A percentile compares a stretch with the other conserved stretches of the same genome.
These are phyloP conservation scores for Dissophora ornata DNA, from an alignment of 192 early-diverging fungal species.

Conservation along the genomic window DNA sequence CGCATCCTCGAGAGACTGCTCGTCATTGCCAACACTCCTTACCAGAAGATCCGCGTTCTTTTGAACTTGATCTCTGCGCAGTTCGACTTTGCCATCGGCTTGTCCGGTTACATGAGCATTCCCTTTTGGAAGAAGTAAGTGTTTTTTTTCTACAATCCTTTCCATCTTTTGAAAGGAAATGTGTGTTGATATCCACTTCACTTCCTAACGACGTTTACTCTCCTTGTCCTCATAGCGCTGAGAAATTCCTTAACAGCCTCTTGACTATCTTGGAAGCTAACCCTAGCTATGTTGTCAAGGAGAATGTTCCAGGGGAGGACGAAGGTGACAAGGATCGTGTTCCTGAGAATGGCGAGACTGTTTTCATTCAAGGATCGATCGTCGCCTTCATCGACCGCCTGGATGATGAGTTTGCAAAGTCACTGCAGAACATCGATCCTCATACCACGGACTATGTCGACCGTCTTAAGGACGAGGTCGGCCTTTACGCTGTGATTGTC, in stretches of 20 bases:
- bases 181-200: background rate
- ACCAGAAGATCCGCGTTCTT: slow-evolving; percentile 86
- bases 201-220: too few relatives aligned
- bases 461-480: slow-evolving; percentile 90
- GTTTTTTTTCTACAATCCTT: background rate
- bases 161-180: background rate
- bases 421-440: slow-evolving; percentile 96
- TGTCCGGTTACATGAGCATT: slow-evolving; percentile 76
- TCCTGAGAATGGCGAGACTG: slow-evolving; percentile 61
- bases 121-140: slow-evolving; percentile 82
- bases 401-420: slow-evolving; percentile 97
- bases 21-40: slow-evolving; percentile 70
- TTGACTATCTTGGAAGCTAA: slow-evolving; percentile 83
- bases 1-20: slow-evolving; percentile 74
- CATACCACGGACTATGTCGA: slow-evolving; percentile 97
- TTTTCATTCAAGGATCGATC: slow-evolving; percentile 85
- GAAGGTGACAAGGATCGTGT: slow-evolving; percentile 69
- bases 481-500: slow-evolving; percentile 88
- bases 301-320: slow-evolving; percentile 76
- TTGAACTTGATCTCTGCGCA: slow-evolving; percentile 88
- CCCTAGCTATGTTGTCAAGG: slow-evolving; percentile 74
- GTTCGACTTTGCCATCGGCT: slow-evolving; percentile 82
- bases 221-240: slow-evolving; percentile 57
- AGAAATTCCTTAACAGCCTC: slow-evolving; percentile 80
- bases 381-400: slow-evolving; percentile 91